Percentiles rank a stretch among this genome's conserved stretches.
phyloP scores from a whole-genome alignment of 2,329 filamentous ascomycete genomes.

The Huntiella bhutanensis region DNA sequence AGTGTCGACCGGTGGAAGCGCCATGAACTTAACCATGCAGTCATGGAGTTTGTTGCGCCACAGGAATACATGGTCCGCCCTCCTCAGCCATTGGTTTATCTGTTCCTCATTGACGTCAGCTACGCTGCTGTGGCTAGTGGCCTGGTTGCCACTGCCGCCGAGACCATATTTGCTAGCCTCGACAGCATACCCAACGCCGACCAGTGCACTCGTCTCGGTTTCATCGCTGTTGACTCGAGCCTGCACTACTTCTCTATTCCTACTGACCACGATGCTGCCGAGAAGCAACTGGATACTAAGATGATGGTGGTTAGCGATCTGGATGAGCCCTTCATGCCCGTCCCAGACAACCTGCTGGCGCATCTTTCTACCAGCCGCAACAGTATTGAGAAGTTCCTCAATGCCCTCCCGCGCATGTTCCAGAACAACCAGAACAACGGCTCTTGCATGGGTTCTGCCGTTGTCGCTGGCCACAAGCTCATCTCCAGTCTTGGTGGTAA shows the following conservation, averaged over 20 bases:
- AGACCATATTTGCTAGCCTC: constrained; percentile 85
- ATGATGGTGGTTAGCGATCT: constrained; percentile 92
- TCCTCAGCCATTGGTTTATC: constrained; percentile 83
- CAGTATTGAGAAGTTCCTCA: constrained; percentile 80
- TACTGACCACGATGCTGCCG: constrained; percentile 42
- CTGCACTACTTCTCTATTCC: constrained; percentile 93
- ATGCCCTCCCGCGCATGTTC: constrained; percentile 90
- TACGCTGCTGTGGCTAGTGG: constrained; percentile 78
- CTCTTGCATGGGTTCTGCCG: constrained; percentile 87
- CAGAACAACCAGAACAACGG: constrained; percentile 75
- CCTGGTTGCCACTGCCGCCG: constrained; percentile 74
- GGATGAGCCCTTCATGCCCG: constrained; percentile 89
- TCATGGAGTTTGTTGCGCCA: constrained; percentile 91
- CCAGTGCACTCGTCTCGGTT: constrained; percentile 75
- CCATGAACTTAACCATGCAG: constrained; percentile 83
- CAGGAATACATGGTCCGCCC: constrained; percentile 99
- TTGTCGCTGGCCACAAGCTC: constrained; percentile 85
- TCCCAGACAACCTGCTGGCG: constrained; percentile 78
- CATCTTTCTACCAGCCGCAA: constrained; percentile 73
- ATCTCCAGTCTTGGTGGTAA: constrained; percentile 91
- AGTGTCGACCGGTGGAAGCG: constrained; percentile 82
- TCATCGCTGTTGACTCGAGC: constrained; percentile 86
- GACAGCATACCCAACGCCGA: constrained; percentile 98
- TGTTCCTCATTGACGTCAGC: constrained; percentile 91
- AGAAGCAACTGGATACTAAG: constrained; percentile 65